Evolutionary conservation across 345 rosid genomes (phyloP).

Genomic region (Euphorbia peplus): DNA sequence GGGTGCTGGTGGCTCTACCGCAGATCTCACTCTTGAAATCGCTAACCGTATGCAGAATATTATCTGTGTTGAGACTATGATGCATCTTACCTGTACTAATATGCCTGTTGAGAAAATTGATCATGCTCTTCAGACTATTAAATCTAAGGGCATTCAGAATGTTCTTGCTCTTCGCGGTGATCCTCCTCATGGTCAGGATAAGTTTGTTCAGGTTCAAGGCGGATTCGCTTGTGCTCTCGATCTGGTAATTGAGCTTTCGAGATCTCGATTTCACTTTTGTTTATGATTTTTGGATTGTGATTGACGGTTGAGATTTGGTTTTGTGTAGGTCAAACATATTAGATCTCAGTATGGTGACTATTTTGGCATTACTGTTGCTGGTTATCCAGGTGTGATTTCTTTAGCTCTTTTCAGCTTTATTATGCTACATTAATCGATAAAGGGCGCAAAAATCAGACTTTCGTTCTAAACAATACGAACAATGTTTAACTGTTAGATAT

Average conservation of each 20-base stretch:
- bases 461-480: no score
- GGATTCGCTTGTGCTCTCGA: slow-evolving; percentile 97
- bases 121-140: slow-evolving; percentile 73
- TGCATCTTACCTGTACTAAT: slow-evolving; percentile 98
- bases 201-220: slow-evolving; percentile 88
- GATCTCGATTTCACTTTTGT: not conserved
- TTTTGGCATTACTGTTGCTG: slow-evolving; percentile 97
- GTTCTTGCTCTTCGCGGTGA: slow-evolving; percentile 99
- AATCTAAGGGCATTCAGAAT: slow-evolving; percentile 92
- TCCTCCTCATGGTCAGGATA: slow-evolving; percentile 98
- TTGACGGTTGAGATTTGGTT: no score
- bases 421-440: not conserved
- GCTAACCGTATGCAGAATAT: slow-evolving; percentile 95
- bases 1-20: slow-evolving; percentile 99
- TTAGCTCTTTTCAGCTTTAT: no score
- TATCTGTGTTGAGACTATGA: slow-evolving; percentile 97
- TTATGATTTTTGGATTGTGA: no score
- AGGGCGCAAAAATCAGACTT: no score
- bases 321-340: slow-evolving; percentile 81
- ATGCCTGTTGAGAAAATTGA: slow-evolving; percentile 97
- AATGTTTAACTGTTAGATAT: no score
- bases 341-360: slow-evolving; percentile 70
- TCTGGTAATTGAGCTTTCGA: slow-evolving; percentile 38
- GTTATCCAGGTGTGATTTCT: slow-evolving; percentile 91
- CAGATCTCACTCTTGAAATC: slow-evolving; percentile 89